These are phyloP conservation scores for Podospora sp. DNA, from an alignment of 495 filamentous ascomycete species.

Conservation along the genomic window DNA sequence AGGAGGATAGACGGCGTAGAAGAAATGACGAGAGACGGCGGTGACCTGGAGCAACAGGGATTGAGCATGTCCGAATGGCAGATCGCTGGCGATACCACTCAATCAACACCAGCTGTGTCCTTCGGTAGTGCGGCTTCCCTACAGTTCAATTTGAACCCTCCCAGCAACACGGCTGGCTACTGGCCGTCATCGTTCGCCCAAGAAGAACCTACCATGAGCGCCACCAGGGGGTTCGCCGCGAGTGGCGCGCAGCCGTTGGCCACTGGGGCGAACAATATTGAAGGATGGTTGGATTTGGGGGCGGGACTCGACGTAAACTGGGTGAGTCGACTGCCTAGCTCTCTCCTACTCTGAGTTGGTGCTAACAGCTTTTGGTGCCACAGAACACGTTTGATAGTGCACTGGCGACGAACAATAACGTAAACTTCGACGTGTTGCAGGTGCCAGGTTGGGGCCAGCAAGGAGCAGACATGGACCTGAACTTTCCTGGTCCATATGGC, in stretches of 20 bases:
- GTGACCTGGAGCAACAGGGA: constrained; percentile 2
- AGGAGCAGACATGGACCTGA: neutral
- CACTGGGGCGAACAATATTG: constrained; percentile 1
- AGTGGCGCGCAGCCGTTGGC: neutral
- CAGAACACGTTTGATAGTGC: constrained; percentile 25
- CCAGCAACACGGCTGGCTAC: neutral
- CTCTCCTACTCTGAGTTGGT: neutral
- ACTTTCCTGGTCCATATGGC: neutral
- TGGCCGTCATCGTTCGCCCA: neutral
- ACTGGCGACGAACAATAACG: constrained; percentile 9
- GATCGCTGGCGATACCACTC: neutral
- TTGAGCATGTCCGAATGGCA: neutral
- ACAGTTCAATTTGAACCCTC: neutral
- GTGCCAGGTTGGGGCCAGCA: constrained; percentile 3
- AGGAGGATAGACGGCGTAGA: constrained; percentile 17
- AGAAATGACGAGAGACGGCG: neutral
- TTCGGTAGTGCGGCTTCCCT: neutral
- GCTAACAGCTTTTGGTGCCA: constrained; percentile 1
- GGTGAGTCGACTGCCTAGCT: constrained; percentile 17
- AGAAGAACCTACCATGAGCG: neutral
- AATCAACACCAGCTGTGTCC: neutral
- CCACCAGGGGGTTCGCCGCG: neutral
- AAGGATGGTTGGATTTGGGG: constrained; percentile 19
- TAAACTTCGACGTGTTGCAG: neutral
- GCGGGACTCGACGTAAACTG: constrained; percentile 22